A percentile compares a stretch with the other conserved stretches of the same genome.
Conservation (phyloP, 257 asterid genomes). For the Penstemon davidsonii region DNA sequence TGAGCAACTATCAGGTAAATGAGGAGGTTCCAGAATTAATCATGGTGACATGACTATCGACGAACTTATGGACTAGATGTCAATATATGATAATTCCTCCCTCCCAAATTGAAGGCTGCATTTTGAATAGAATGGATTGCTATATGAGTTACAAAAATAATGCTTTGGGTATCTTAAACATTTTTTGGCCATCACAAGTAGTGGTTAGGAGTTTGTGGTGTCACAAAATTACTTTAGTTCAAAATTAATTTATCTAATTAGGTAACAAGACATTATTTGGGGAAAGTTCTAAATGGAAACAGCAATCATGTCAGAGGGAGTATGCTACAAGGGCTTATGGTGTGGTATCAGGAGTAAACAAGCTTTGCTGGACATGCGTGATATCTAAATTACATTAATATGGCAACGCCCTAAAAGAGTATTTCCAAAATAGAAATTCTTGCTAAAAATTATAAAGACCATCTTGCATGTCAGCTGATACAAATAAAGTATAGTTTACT, state of each 20-base stretch:
- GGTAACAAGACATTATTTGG: neutral
- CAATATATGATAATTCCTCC: neutral
- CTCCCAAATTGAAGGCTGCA: neutral
- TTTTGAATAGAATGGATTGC: neutral
- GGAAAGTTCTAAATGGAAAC: neutral
- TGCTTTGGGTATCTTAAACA: neutral
- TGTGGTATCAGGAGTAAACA: neutral
- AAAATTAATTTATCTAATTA: no score
- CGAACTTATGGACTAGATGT: conserved; percentile 7
- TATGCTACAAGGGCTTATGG: conserved; percentile 10
- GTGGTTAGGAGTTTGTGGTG: neutral
- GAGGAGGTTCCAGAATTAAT: conserved; percentile 7
- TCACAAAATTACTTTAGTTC: neutral
- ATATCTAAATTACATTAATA: neutral
- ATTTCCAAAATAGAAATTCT: neutral
- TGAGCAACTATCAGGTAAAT: conserved; percentile 24
- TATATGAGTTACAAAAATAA: neutral
- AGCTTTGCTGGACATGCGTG: neutral
- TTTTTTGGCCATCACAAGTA: neutral
- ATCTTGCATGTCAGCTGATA: conserved; percentile 11
- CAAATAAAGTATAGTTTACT: neutral
- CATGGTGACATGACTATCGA: neutral
- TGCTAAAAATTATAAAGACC: neutral
- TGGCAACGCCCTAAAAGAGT: neutral
- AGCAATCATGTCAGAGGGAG: conserved; percentile 4